Conservation (phyloP, 768 basidiomycete genomes). For the Chlorophyllum brunneum region DNA sequence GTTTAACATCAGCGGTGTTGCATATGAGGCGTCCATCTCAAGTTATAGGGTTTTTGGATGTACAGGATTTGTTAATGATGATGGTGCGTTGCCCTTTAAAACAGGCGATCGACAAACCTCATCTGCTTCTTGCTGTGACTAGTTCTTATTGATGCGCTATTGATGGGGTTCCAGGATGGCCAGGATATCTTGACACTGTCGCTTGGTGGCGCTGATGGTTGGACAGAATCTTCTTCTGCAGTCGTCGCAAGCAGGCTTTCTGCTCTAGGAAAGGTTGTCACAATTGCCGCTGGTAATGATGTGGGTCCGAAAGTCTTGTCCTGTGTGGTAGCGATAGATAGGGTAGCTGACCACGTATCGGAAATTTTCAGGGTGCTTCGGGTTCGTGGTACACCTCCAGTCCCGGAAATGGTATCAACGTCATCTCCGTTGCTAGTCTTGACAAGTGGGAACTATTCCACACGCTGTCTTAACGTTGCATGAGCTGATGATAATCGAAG, state of each 20-base stretch:
- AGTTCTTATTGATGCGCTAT: conserved; percentile 46
- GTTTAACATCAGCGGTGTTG: conserved; percentile 69
- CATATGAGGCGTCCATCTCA: conserved; percentile 52
- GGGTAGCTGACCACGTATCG: neutral
- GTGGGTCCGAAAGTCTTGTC: conserved; percentile 23
- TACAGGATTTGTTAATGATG: conserved; percentile 41
- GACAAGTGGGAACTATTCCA: conserved; percentile 39
- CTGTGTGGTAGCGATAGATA: neutral
- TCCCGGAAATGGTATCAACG: conserved; percentile 50
- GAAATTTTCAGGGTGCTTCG: conserved; percentile 34
- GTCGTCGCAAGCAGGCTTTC: conserved; percentile 61
- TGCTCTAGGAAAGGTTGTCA: conserved; percentile 53
- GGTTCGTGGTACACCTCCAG: conserved; percentile 61
- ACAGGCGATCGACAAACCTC: neutral
- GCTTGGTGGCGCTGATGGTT: conserved; percentile 60
- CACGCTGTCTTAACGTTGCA: neutral
- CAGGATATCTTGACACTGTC: conserved; percentile 64
- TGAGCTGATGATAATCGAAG: conserved; percentile 20
- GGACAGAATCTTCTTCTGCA: conserved; percentile 51
- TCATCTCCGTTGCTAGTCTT: conserved; percentile 53
- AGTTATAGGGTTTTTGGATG: conserved; percentile 64
- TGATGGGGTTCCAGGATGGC: conserved; percentile 47
- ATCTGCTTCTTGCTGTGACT: neutral
- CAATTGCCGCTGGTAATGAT: conserved; percentile 58
- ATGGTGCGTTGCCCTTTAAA: conserved; percentile 34